Base-by-base conservation (phyloP, 1,284 basidiomycete genomes). In the Pisolithus thermaeus region DNA sequence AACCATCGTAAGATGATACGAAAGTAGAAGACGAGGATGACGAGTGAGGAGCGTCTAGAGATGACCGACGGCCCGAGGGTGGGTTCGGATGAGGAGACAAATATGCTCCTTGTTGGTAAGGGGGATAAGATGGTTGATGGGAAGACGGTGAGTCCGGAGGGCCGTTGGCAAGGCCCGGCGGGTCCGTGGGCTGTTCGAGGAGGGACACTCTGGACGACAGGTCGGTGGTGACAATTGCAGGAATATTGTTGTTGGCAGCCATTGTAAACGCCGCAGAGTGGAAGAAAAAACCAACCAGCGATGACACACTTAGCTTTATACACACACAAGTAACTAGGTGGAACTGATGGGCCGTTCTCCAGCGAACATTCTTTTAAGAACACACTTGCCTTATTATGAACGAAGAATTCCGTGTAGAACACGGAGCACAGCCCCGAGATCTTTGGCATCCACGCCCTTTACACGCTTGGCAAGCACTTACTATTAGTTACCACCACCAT, bases 1-100 rank as follows among this genome's bases (percentile, higher is more conserved):
- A 71, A 6, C 66, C 70, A 7, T 75, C 72, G 14, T 74, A 70
- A 0, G 75, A 76, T 28, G 66, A 64, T 16, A 58, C 67, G 9
- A 47, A 52, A 0, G 67, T 68, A 0, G 70, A 73, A 7, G 73
- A 74, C 1, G 66, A 67, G 0, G 68, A 69, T 6, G 59, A 60
- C 0, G 57, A 63, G 38, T 66, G 59, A 35, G 59, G 46, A 12
- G 49, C 32, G 43, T 69, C 59, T 40, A 56, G n/a, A 1, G 60
- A 58, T 2, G 47, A 59, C 55, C 45, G 69, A 59, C 28, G 4
- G 12, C 50, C 49, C 20, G 38, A 18, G 9, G 51, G 43, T 3
- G 22, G 11, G 2, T 38, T 45, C 2, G 30, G 38, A 38, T 56
- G 16, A 2, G 62, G 65, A 0, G 65, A 63, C 55, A 69, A 61